Conservation (phyloP, 495 filamentous ascomycete species). For the Xanthoparmelia taractica region DNA sequence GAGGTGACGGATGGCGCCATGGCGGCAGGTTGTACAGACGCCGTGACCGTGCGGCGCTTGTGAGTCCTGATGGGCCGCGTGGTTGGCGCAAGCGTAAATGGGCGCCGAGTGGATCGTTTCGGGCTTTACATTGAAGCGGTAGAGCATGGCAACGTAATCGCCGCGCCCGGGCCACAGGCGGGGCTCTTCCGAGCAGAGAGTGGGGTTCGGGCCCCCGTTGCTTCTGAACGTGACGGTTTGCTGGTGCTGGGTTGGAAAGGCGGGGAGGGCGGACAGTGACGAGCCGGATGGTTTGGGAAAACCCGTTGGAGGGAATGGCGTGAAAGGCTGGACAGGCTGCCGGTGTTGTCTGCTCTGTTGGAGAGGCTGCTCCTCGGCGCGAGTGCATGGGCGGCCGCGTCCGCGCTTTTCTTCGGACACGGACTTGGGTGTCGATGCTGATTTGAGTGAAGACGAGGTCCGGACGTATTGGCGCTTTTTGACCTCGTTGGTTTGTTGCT, state of each 20-base stretch:
- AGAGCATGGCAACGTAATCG: not conserved
- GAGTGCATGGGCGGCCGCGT: not conserved
- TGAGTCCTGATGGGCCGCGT: not conserved
- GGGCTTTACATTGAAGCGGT: not conserved
- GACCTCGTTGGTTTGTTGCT: not conserved
- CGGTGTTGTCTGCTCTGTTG: not conserved
- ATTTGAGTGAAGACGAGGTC: not conserved
- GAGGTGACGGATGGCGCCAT: not conserved
- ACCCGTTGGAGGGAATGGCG: not conserved
- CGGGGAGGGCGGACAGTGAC: not conserved
- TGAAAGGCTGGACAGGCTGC: not conserved
- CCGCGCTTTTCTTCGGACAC: not conserved
- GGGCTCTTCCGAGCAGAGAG: not conserved
- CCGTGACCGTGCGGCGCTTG: not conserved
- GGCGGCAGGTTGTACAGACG: not conserved
- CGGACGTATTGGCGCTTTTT: not conserved
- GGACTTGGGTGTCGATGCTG: not conserved
- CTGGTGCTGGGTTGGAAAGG: not conserved
- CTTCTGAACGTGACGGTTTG: not conserved
- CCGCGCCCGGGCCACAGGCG: not conserved
- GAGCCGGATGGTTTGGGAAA: not conserved
- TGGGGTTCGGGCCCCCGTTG: not conserved
- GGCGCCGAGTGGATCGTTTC: not conserved
- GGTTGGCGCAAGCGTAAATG: not conserved
- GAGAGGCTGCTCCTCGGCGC: not conserved